These are phyloP conservation scores for Kalanchoe fedtschenkoi DNA, from an alignment of 164 flowering plant genomes.

Conservation along the genomic window DNA sequence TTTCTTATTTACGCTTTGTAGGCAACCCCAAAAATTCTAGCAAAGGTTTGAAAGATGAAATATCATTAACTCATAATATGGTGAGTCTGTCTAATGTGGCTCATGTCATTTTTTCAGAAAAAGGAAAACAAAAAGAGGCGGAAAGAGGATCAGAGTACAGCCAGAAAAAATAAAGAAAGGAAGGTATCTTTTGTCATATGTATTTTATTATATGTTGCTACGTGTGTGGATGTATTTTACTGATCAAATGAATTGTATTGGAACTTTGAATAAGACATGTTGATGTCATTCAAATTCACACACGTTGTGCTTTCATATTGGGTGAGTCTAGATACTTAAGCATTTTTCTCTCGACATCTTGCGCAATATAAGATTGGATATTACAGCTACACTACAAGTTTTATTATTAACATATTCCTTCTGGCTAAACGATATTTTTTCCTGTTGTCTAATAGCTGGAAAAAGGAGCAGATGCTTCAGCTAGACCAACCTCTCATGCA, in stretches of 20 bases:
- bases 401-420: no score
- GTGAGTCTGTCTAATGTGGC: neutral
- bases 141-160: conserved; percentile 20
- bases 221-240: neutral
- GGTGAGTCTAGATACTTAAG: neutral
- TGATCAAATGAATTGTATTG: neutral
- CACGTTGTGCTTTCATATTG: neutral
- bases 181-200: conserved; percentile 11
- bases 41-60: no score
- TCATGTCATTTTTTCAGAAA: conserved; percentile 13
- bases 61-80: no score
- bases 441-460: conserved; percentile 10
- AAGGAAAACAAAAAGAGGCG: conserved; percentile 26
- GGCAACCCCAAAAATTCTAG: no score
- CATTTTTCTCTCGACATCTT: neutral
- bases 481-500: conserved; percentile 10
- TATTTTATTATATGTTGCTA: neutral
- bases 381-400: no score
- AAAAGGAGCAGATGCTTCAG: conserved; percentile 17
- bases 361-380: neutral
- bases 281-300: neutral
- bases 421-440: neutral
- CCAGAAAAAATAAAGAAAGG: conserved; percentile 22
- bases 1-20: no score
- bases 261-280: neutral